phyloP scores from a whole-genome alignment of 768 basidiomycete species.

The Boletus pseudopeckii region DNA sequence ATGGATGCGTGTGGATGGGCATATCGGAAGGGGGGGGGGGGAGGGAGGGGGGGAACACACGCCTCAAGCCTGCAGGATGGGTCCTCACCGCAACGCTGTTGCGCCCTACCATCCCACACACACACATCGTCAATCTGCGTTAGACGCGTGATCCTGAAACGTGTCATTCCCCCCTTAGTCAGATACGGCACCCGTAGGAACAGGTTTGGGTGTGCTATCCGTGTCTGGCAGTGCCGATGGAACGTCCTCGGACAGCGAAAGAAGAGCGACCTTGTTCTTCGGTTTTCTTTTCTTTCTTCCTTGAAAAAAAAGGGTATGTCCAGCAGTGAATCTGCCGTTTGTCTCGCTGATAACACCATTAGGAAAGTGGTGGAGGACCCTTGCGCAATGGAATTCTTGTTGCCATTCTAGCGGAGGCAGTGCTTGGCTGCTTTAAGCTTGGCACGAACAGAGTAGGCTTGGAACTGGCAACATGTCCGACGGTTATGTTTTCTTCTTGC shows the following conservation, averaged over 20 bases:
- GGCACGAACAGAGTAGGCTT: background rate
- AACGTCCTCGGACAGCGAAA: conserved; percentile 18
- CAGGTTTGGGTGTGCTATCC: background rate
- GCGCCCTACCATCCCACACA: conserved; percentile 11
- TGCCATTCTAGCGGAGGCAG: conserved; percentile 20
- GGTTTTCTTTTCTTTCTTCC: background rate
- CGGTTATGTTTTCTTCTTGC: conserved; percentile 1
- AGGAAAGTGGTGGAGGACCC: background rate
- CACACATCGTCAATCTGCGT: conserved; percentile 1
- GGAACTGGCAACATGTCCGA: background rate
- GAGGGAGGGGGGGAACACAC: background rate
- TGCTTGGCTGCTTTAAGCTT: conserved; percentile 7
- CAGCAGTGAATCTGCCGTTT: conserved; percentile 8
- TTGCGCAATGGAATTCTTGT: conserved; percentile 13
- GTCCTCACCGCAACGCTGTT: conserved; percentile 7
- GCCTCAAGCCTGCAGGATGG: conserved; percentile 7
- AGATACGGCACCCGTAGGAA: conserved; percentile 1
- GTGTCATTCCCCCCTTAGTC: conserved; percentile 8
- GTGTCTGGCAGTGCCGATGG: background rate
- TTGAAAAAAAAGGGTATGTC: conserved; percentile 1
- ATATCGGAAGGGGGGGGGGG: background rate
- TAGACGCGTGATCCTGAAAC: conserved; percentile 16
- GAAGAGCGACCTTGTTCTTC: background rate
- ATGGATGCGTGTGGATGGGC: background rate
- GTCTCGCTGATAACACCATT: conserved; percentile 10